These are phyloP conservation scores for Cercis canadensis DNA, from an alignment of 306 rosid species.

Conservation along the genomic window DNA sequence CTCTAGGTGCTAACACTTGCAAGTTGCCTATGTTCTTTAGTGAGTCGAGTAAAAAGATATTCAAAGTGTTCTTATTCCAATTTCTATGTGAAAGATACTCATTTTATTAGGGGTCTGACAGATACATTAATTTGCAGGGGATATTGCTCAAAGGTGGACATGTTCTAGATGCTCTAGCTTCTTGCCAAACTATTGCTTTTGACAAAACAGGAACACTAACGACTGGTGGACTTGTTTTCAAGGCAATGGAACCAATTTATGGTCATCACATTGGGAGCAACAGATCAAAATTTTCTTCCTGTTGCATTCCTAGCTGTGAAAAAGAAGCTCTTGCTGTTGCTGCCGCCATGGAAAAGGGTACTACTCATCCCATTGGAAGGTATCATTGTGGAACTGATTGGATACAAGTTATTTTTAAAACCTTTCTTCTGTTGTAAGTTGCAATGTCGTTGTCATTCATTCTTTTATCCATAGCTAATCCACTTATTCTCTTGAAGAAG, in stretches of 20 bases:
- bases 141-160: slow-evolving; percentile 96
- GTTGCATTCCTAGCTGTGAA: slow-evolving; percentile 94
- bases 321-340: slow-evolving; percentile 99
- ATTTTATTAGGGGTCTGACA: slow-evolving; percentile 34
- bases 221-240: slow-evolving; percentile 89
- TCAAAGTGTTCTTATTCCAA: slow-evolving; percentile 2
- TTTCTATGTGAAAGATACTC: background rate
- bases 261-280: slow-evolving; percentile 62
- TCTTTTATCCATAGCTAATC: slow-evolving; percentile 2
- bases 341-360: slow-evolving; percentile 99
- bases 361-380: slow-evolving; percentile 99
- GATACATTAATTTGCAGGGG: slow-evolving; percentile 60
- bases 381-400: slow-evolving; percentile 43
- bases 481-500: background rate
- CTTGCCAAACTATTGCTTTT: slow-evolving; percentile 92
- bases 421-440: slow-evolving; percentile 3
- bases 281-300: slow-evolving; percentile 55
- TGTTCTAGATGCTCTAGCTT: slow-evolving; percentile 92
- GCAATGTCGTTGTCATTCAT: slow-evolving; percentile 9
- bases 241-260: slow-evolving; percentile 93
- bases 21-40: slow-evolving; percentile 8
- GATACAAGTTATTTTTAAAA: slow-evolving; percentile 27
- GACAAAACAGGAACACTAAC: slow-evolving; percentile 99
- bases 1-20: background rate
- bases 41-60: slow-evolving; percentile 20